Evolutionary conservation across 345 rosid species (phyloP), one percentile per base, ranked within the genome.

Genomic region (Populus alba): DNA sequence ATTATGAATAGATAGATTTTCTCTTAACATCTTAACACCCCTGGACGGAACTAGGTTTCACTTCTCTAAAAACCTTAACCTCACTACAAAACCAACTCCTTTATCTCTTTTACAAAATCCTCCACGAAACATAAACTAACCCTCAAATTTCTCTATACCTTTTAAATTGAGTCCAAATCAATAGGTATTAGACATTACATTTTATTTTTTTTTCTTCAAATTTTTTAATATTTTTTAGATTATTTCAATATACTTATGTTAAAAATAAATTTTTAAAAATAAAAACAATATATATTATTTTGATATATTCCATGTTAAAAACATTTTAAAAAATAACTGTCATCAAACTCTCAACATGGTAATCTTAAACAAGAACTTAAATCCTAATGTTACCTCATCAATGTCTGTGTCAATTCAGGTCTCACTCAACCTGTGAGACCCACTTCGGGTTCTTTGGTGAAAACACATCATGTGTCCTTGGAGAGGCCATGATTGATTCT

Each of bases 351-450:
- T 29, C 31, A 29, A 29, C 31, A 29, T 2, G 85, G 88, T 37
- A 85, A 83, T 20, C 86, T 94, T 29, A 83, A 88, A 1, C 95
- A 90, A 5, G 91, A 88, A 86, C 86, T 93, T 53, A 80, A 69
- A 47, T 84, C 91, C 13, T 87, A 82, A 33, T 93, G 93, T 66
- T 84, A 77, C 8, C 71, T 86, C 22, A 82, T 87, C 84, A 83
- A 66, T 4, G 71, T 85, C 17, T 83, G 83, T 41, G 2, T 82
- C 18, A 77, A 73, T 11, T 76, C 89, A 63, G 87, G 81, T 70
- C 83, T 81, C 18, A 39, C 78, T 20, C 85, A 65, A 70, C 84
- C 74, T n/a, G 85, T 81, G 5, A 81, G 72, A 68, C 79, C 86
- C 18, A 72, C 91, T 8, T 67, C 84, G 80, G 81, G 85, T 75